Evolutionary conservation across 1,139 yeast genomes (phyloP), one percentile per base, ranked within the genome.

Genomic region (Geotrichum bryndzae): DNA sequence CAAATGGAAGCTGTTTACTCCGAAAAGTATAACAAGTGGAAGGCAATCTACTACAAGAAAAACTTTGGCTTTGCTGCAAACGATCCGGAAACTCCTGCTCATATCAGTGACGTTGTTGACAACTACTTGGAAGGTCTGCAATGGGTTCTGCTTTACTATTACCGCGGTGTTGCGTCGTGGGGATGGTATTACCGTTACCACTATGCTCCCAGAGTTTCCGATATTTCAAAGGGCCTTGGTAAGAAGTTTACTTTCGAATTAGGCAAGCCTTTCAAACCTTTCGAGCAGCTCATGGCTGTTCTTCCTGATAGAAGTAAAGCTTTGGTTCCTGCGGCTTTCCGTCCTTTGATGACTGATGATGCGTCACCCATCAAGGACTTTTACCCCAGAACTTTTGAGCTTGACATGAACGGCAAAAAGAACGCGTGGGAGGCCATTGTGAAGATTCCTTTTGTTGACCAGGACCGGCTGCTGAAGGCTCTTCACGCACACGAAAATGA

Each of bases 391-490:
- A 90, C 90, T 65, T 96, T 94, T 65, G 92, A 86, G 61, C 81
- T 90, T 57, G 99, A 95, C 76, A 80, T 86, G 83, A 95, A 94
- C 72, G 99, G 98, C 59, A 95, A 94, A 73, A 89, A 92, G 61
- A 96, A 96, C 7, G 87, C 90, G 58, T 94, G 99, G 99, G 99
- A 94, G 77, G 98, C 98, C 8, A 97, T 94, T 61, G 97, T 94
- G n/a, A 83, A 90, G 71, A 82, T 94, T 65, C 88, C 96, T 13
- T 95, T 95, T 79, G 97, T 94, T 59, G 98, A 95, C 68, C 92
- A 88, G 70, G 77, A 82, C 46, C 81, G 94, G 65, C 80, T 94
- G 64, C 77, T 88, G 59, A 84, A 80, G 1, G 92, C 94, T 0
- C 83, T 95, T 80, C 80, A 77, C 57, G 88, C 96, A 8, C 65